Percentiles rank a stretch among this genome's conserved stretches.
These are phyloP conservation scores for Lactarius hengduanensis DNA, from an alignment of 768 basidiomycete genomes.

Conservation along the genomic window DNA sequence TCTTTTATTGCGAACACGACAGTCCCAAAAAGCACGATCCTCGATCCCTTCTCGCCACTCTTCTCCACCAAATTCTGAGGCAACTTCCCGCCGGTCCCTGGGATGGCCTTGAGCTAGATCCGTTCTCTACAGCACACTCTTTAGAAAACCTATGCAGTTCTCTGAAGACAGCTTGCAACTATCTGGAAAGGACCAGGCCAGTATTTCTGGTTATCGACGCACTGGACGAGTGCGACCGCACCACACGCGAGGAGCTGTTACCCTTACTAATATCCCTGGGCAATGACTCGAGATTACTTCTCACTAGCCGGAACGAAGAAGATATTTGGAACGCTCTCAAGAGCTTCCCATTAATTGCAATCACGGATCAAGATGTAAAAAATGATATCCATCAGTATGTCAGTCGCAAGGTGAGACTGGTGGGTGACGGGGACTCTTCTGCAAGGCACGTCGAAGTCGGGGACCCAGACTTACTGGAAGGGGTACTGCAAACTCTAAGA, in stretches of 20 bases:
- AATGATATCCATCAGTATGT: constrained; percentile 13
- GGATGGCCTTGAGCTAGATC: constrained; percentile 7
- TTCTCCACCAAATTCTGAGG: constrained; percentile 12
- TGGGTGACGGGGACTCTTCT: constrained; percentile 1
- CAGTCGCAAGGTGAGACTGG: constrained; percentile 5
- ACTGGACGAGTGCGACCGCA: constrained; percentile 13
- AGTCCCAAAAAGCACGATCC: constrained; percentile 14
- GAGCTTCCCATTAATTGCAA: background rate
- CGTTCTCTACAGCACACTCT: background rate
- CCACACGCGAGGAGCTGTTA: constrained; percentile 5
- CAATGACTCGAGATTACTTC: background rate
- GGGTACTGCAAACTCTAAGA: background rate
- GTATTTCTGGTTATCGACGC: constrained; percentile 12
- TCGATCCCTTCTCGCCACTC: constrained; percentile 10
- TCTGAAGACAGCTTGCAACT: background rate
- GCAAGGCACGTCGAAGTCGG: constrained; percentile 2
- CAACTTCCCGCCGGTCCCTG: constrained; percentile 3
- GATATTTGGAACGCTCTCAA: constrained; percentile 7
- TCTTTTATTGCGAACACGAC: constrained; percentile 17
- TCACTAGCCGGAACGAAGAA: constrained; percentile 16
- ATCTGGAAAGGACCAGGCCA: constrained; percentile 2
- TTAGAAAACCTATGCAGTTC: constrained; percentile 6
- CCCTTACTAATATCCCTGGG: background rate
- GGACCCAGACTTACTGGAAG: constrained; percentile 3
- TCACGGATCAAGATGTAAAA: constrained; percentile 1